Base-by-base conservation (phyloP, 441 rosid species). In the Populus trichocarpa region DNA sequence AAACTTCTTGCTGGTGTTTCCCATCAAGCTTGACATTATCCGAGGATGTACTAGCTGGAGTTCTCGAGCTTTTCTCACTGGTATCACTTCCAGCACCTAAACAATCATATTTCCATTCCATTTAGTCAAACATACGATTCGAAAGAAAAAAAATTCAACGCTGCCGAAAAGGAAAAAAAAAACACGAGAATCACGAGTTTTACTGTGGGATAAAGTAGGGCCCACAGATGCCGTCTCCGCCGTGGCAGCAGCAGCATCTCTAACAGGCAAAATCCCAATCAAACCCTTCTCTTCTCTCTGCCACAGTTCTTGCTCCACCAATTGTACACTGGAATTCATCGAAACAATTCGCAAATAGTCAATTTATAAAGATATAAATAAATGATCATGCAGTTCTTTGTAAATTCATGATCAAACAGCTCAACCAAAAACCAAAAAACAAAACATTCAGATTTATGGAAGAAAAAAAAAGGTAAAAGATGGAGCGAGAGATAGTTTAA, bases 251-350 rank as follows among this genome's bases (percentile, higher is more conserved):
- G 79, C 80, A 20, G 81, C 88, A 86, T 96, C 99, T 10, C 95
- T 89, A 77, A 96, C 99, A 25, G 99, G 99, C 53, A 96, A 79
- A 84, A 96, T 91, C 57, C 99, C 98, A 36, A 96, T 92, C 82
- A 96, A 78, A 26, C 99, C 99, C 74, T 92, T 96, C 87, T 94
- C 98, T 80, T 94, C 99, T 71, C 96, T 87, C 88, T 96, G 99
- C 99, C 99, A 96, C 61, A 96, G 87, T 82, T 96, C 99, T 86
- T 96, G 99, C 89, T 93, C 99, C 88, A 96, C 99, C 86, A 94
- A 84, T 85, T 94, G 91, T 78, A 96, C 99, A 80, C 99, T 96
- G 46, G 3, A 77, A 35, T 36, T 20, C 57, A 20, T 5, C 67
- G 10, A 61, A 70, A 59, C 46, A 81, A 84, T 32, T 13, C 4